A percentile compares a stretch with the other conserved stretches of the same genome.
Evolutionary conservation across 768 basidiomycete genomes (phyloP).

Genomic region (Thelephora aurantiotincta): DNA sequence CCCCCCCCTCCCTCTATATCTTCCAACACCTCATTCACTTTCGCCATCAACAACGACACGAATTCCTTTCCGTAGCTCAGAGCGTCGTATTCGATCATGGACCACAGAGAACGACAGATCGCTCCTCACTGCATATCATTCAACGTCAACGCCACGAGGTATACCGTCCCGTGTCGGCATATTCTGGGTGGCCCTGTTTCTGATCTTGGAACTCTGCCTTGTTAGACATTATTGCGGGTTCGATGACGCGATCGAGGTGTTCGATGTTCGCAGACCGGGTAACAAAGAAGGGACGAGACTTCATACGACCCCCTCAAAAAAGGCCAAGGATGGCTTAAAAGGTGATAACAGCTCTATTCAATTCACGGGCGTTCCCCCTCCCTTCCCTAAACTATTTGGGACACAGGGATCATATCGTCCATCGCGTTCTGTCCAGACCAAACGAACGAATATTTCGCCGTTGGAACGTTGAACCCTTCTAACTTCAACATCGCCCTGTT

Average conservation of each 20-base stretch:
- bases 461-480: slow-evolving; percentile 50
- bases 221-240: slow-evolving; percentile 76
- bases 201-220: neutral
- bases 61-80: slow-evolving; percentile 41
- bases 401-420: slow-evolving; percentile 74
- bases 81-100: slow-evolving; percentile 84
- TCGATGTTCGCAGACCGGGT: slow-evolving; percentile 64
- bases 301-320: slow-evolving; percentile 56
- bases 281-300: slow-evolving; percentile 43
- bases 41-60: neutral
- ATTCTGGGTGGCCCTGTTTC: neutral
- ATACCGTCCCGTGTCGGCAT: slow-evolving; percentile 8
- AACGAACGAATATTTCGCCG: slow-evolving; percentile 54
- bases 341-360: slow-evolving; percentile 27
- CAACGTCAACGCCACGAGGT: slow-evolving; percentile 56
- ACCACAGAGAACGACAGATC: slow-evolving; percentile 84
- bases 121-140: slow-evolving; percentile 81
- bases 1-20: no score
- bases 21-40: neutral
- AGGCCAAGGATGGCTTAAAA: slow-evolving; percentile 77
- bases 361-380: neutral
- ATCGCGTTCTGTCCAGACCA: slow-evolving; percentile 59
- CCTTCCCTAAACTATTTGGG: slow-evolving; percentile 4
- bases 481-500: slow-evolving; percentile 52
- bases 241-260: slow-evolving; percentile 75